Percentiles rank a stretch among this genome's conserved stretches.
Evolutionary conservation across 2,329 filamentous ascomycete genomes (phyloP).

Genomic region (Sclerotinia trifoliorum): DNA sequence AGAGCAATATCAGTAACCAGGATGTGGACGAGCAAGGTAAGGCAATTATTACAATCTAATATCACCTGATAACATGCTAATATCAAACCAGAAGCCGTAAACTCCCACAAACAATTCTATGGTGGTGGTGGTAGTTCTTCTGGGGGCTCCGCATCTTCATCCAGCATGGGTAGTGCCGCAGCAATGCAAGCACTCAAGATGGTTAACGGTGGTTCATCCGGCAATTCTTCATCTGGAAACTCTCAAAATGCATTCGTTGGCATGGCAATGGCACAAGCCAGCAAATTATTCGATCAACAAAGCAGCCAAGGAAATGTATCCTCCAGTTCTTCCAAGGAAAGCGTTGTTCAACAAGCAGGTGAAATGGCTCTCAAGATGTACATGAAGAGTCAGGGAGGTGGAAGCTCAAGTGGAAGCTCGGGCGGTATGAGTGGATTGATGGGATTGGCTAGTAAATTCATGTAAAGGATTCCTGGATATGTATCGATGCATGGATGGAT

Average conservation of each 20-base stretch:
- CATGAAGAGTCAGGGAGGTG: slow-evolving; percentile 68
- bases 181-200: slow-evolving; percentile 80
- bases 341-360: slow-evolving; percentile 72
- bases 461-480: slow-evolving; percentile 37
- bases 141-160: slow-evolving; percentile 45
- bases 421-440: slow-evolving; percentile 46
- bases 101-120: slow-evolving; percentile 75
- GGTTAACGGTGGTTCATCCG: slow-evolving; percentile 61
- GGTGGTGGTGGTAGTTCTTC: slow-evolving; percentile 51
- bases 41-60: slow-evolving; percentile 11
- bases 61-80: neutral
- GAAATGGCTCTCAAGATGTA: slow-evolving; percentile 92
- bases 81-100: slow-evolving; percentile 57
- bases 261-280: slow-evolving; percentile 83
- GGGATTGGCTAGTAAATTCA: slow-evolving; percentile 61
- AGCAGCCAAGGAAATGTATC: slow-evolving; percentile 52
- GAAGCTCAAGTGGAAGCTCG: slow-evolving; percentile 39
- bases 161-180: slow-evolving; percentile 67
- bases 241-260: slow-evolving; percentile 79
- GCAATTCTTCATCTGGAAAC: slow-evolving; percentile 47
- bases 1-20: slow-evolving; percentile 49
- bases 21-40: slow-evolving; percentile 57
- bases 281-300: slow-evolving; percentile 66
- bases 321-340: slow-evolving; percentile 71
- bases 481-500: neutral